Base-by-base conservation (phyloP, 2,329 filamentous ascomycete species). In the Penicillium sp. region DNA sequence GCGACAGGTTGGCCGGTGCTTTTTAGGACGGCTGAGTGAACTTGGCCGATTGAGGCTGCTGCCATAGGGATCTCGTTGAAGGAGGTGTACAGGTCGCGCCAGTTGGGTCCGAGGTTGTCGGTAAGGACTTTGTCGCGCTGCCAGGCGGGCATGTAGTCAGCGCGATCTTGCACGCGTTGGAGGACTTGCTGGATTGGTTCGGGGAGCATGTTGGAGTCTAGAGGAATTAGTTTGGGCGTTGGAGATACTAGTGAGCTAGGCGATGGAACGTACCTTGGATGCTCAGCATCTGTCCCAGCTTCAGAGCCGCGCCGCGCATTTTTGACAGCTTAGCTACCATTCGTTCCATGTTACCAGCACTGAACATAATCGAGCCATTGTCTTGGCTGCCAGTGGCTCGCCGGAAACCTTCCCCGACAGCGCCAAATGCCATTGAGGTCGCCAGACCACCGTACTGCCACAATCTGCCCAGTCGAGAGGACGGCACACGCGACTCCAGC, bases 211-310 rank as follows among this genome's bases (percentile, higher is more conserved):
- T 96, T 97, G 38, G 91, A 87, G 77, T 99, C 94, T 82, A 57
- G 25, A 57, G 38, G 43, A 19, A 27, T 53, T 19, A 47, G 50
- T 7, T 46, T 61, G 33, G 60, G 54, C 21, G n/a, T 35, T n/a
- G 27, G n/a, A n/a, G n/a, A n/a, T n/a, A n/a, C n/a, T 19, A 23
- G 9, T 31, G n/a, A 38, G 21, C 17, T 10, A 6, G 23, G 3
- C 1, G 2, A n/a, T 29, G 8, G 12, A 54, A 65, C 68, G 54
- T 62, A 82, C 81, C 82, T 80, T 99, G 94, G 71, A 99, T 94
- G 73, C 92, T 97, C 82, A 99, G 89, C 89, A 97, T 94, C 78
- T 99, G 94, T 0, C 94, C 95, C 27, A 99, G 78, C 78, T 99
- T 99, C 42, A 99, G 81, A n/a, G 94, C 94, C 6, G 94, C 95